Percentiles rank a stretch among this genome's conserved stretches.
These are phyloP conservation scores for Pleurotus tuber-regium DNA, from an alignment of 768 basidiomycete species.

Conservation along the genomic window DNA sequence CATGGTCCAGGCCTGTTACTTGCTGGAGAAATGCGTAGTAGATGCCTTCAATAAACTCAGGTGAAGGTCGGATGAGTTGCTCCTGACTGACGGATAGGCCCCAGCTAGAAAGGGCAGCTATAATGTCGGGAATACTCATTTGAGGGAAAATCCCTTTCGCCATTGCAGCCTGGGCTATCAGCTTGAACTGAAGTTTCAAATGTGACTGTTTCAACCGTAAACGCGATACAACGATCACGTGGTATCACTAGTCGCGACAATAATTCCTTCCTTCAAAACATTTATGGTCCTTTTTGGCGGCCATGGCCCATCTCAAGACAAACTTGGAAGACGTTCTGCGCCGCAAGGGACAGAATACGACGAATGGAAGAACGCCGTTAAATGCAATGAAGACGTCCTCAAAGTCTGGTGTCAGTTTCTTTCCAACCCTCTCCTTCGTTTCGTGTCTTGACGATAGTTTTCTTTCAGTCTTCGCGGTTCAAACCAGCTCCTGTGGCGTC, in stretches of 20 bases:
- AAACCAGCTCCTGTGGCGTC: slow-evolving; percentile 34
- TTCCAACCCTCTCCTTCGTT: background rate
- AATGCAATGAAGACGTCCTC: slow-evolving; percentile 7
- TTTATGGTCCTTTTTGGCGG: background rate
- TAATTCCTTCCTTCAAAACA: too few relatives aligned
- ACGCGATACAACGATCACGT: slow-evolving; percentile 7
- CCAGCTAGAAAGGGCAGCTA: slow-evolving; percentile 65
- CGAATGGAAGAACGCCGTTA: slow-evolving; percentile 2
- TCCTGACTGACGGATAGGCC: slow-evolving; percentile 63
- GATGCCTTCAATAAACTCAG: slow-evolving; percentile 69
- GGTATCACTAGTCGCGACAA: too few relatives aligned
- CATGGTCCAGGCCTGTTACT: slow-evolving; percentile 61
- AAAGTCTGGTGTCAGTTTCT: slow-evolving; percentile 11
- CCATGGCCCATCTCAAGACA: slow-evolving; percentile 28
- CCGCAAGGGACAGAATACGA: slow-evolving; percentile 14
- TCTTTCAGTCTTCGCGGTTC: slow-evolving; percentile 35
- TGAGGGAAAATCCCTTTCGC: slow-evolving; percentile 59
- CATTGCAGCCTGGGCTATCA: slow-evolving; percentile 25
- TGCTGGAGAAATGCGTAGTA: slow-evolving; percentile 73
- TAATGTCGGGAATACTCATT: slow-evolving; percentile 63
- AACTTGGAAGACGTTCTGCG: slow-evolving; percentile 40
- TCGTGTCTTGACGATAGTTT: background rate
- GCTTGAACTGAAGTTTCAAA: slow-evolving; percentile 3
- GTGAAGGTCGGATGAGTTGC: slow-evolving; percentile 63
- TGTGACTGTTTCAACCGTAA: slow-evolving; percentile 4